Evolutionary conservation across 2,329 filamentous ascomycete genomes (phyloP), one percentile per base, ranked within the genome.

Genomic region (Byssochlamys sp.): DNA sequence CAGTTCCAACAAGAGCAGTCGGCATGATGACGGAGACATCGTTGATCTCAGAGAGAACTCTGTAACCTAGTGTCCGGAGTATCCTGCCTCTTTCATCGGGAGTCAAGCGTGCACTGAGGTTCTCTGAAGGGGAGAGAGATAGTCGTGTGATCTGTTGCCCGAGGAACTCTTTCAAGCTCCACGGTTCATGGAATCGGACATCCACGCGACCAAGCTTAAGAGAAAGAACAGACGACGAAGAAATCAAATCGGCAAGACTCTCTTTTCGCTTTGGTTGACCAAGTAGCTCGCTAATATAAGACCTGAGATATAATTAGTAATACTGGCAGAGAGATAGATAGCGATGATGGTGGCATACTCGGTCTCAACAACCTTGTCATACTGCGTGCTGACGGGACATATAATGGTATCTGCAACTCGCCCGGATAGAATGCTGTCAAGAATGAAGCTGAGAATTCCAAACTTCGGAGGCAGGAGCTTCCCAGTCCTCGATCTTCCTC

Each of bases 331-430:
- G 3, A 10, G 25, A 11, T 19, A 6, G 19, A n/a, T 31, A 35
- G 10, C 26, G 9, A 9, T 24, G 5, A 7, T 50, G 28, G 49
- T 24, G 49, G 35, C 75, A 60, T 70, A 78, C 73, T 96, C 91
- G 0, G 95, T 96, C 73, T 99, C 94, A 59, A 99, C 95, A 57
- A 99, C 94, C 70, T 97, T 99, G 78, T 99, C 94, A 69, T 99
- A 99, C 70, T 99, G 94, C 0, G 91, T 96, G 71, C 89, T 95
- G 52, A 99, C 94, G 0, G 94, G 94, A 65, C 92, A 96, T 55
- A 99, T 90, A 49, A 96, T 89, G 31, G 90, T 87, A 72, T 99
- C 94, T 52, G 95, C 80, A 0, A 96, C 91, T 5, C 91, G 83
- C 0, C 91, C 91, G 0, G 90, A 95, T 4, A 96, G 77, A 12